A percentile compares a stretch with the other conserved stretches of the same genome.
phyloP scores from a whole-genome alignment of 257 asterid species.

The Ilex asprella region DNA sequence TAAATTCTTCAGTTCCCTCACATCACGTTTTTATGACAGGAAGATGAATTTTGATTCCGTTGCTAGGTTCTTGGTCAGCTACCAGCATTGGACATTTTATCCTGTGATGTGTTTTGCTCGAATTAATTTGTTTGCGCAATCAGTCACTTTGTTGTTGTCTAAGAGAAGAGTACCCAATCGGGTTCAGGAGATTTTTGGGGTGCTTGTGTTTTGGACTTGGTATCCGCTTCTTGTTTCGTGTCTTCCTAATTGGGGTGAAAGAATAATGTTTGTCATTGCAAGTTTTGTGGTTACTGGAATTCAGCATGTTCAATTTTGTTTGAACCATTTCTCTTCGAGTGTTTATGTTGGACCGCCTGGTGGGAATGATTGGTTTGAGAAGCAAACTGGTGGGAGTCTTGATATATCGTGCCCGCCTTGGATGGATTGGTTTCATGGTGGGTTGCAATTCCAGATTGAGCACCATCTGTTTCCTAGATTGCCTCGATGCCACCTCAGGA shows the following conservation, averaged over 20 bases:
- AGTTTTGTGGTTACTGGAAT: conserved; percentile 59
- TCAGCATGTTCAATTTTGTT: conserved; percentile 74
- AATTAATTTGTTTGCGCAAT: conserved; percentile 61
- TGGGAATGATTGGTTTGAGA: conserved; percentile 88
- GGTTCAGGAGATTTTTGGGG: conserved; percentile 47
- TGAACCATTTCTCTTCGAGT: conserved; percentile 70
- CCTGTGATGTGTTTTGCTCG: conserved; percentile 86
- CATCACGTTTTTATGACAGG: conserved; percentile 51
- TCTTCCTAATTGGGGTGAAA: conserved; percentile 62
- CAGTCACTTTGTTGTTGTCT: conserved; percentile 44
- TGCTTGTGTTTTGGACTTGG: conserved; percentile 76
- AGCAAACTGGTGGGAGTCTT: conserved; percentile 66
- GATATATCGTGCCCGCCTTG: conserved; percentile 55
- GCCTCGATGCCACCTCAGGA: conserved; percentile 67
- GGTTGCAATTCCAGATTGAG: conserved; percentile 77
- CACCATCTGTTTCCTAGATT: conserved; percentile 83
- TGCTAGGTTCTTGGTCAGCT: conserved; percentile 53
- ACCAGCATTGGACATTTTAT: conserved; percentile 77
- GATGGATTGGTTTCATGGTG: conserved; percentile 99
- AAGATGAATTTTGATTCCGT: conserved; percentile 43
- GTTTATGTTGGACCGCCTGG: conserved; percentile 60
- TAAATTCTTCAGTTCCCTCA: conserved; percentile 52
- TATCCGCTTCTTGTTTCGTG: conserved; percentile 67
- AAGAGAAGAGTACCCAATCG: conserved; percentile 46
- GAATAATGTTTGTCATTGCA: conserved; percentile 40